Evolutionary conservation across 352 stramenopile genomes (phyloP), one percentile per base, ranked within the genome.

Genomic region (Hyaloperonospora arabidopsidis): DNA sequence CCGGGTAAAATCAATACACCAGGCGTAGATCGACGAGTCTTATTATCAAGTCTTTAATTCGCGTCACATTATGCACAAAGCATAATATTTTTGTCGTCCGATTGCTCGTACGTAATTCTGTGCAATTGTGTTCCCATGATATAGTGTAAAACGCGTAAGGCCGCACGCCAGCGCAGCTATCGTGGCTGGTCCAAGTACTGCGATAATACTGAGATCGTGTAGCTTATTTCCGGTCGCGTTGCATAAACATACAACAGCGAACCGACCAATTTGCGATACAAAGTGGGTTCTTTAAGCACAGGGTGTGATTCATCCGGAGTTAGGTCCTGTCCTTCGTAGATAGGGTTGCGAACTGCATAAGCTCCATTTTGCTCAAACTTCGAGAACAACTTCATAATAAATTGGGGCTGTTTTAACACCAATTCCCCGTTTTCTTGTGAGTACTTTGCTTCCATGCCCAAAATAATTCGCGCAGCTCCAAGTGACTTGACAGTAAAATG

Each of bases 161-260:
- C 50, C 21, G 32, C 59, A 19, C 15, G 2, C 59, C 49, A 68
- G 35, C 65, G 63, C n/a, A 62, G 38, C 17, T 65, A 21, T 14
- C 50, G 50, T 4, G 45, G 40, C 1, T 39, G 6, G 3, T 68
- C 54, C 1, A 71, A 11, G 15, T 59, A 53, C 12, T 50, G 63
- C 1, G 50, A 61, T 0, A 62, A 46, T 1, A 48, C 21, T 1
- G 4, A 32, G 4, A 32, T 32, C 1, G 21, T 1, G 65, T 10
- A 15, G 34, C 39, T 10, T 51, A 61, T 63, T 32, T 72, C 59
- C 2, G 46, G 55, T n/a, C n/a, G 25, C 5, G 54, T 68, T 5
- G 46, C 40, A 45, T 68, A 59, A 0, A 66, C 41, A 22, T 68
- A 68, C 17, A 68, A 22, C 0, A 68, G 5, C 15, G 47, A 65